phyloP scores from a whole-genome alignment of 164 flowering plant species.

The Cinnamomum chago region DNA sequence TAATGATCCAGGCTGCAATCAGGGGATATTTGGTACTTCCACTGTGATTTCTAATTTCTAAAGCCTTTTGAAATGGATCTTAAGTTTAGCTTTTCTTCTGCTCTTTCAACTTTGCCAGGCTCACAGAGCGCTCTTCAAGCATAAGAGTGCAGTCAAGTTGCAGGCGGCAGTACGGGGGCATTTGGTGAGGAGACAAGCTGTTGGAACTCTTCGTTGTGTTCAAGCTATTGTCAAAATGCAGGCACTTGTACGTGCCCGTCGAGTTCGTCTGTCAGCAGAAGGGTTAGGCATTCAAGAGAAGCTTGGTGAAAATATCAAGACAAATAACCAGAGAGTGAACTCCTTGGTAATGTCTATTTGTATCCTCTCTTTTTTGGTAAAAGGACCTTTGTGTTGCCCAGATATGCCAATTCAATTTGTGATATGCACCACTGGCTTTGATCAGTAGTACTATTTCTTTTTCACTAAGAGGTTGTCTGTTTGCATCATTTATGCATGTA shows the following conservation, averaged over 20 bases:
- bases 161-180: conserved; percentile 93
- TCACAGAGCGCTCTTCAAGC: conserved; percentile 76
- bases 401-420: no score
- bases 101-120: conserved; percentile 38
- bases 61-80: conserved; percentile 8
- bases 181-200: conserved; percentile 82
- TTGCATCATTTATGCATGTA: no score
- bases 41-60: conserved; percentile 3
- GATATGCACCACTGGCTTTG: no score
- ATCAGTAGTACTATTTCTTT: no score
- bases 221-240: conserved; percentile 67
- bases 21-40: conserved; percentile 66
- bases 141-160: conserved; percentile 82
- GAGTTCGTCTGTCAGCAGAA: conserved; percentile 39
- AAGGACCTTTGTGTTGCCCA: no score
- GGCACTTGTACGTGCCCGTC: conserved; percentile 62
- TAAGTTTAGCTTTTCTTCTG: background rate
- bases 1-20: conserved; percentile 61
- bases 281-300: conserved; percentile 28
- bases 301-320: conserved; percentile 14
- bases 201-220: conserved; percentile 57
- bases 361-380: background rate
- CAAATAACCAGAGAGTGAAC: conserved; percentile 11
- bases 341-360: conserved; percentile 33
- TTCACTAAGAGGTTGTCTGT: no score